Percentiles rank a stretch among this genome's conserved stretches.
Conservation (phyloP, 1,284 basidiomycete species). For the Rhodotorula sp. region DNA sequence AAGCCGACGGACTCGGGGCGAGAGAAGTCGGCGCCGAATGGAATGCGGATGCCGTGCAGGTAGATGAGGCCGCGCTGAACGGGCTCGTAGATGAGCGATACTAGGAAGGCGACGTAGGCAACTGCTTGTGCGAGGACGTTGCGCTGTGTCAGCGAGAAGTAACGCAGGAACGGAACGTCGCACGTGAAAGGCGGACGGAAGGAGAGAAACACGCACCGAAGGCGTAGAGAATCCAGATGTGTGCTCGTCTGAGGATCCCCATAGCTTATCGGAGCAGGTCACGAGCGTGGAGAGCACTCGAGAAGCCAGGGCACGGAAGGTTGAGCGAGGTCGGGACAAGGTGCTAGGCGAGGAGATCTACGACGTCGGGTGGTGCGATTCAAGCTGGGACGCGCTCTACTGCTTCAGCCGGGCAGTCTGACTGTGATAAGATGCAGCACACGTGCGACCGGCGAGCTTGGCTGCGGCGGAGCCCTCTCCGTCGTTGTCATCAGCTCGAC, state of each 20-base stretch:
- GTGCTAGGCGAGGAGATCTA: too few relatives aligned
- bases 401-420: too few relatives aligned
- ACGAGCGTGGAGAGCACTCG: not conserved
- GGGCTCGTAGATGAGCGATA: slow-evolving; percentile 62
- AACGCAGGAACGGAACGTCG: too few relatives aligned
- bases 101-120: slow-evolving; percentile 60
- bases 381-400: too few relatives aligned
- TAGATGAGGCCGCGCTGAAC: slow-evolving; percentile 68
- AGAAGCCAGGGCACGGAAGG: not conserved
- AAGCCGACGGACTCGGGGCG: slow-evolving; percentile 74
- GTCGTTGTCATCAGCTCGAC: too few relatives aligned
- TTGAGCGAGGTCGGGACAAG: too few relatives aligned
- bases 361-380: too few relatives aligned
- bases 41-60: slow-evolving; percentile 67
- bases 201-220: slow-evolving; percentile 1
- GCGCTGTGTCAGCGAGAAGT: not conserved
- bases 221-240: slow-evolving; percentile 1
- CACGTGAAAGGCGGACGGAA: too few relatives aligned
- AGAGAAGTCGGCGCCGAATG: slow-evolving; percentile 64
- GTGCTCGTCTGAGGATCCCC: not conserved
- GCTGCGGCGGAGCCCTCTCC: too few relatives aligned
- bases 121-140: slow-evolving; percentile 1
- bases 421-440: too few relatives aligned
- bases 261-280: not conserved
- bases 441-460: too few relatives aligned